Conservation (phyloP, 2,329 filamentous ascomycete species). For the Calonectria pseudoturangicola region DNA sequence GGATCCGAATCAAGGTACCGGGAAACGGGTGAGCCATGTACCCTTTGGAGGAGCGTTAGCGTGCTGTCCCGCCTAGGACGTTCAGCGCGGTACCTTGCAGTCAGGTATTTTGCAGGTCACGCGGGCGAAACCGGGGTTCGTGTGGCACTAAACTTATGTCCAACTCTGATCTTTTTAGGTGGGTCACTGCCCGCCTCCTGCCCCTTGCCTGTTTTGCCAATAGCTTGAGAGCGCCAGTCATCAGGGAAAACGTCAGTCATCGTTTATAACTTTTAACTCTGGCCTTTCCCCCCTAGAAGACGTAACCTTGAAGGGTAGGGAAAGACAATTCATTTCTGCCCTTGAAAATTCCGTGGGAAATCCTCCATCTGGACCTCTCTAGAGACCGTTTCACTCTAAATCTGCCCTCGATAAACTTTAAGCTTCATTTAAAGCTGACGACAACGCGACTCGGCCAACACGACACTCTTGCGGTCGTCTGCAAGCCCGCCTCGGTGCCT, state of each 20-base stretch:
- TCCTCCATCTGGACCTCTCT: background rate
- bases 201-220: conserved; percentile 14
- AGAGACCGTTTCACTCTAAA: background rate
- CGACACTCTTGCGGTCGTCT: conserved; percentile 16
- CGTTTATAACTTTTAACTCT: conserved; percentile 3
- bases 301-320: background rate
- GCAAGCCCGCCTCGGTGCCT: background rate
- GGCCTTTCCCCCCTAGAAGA: background rate
- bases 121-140: conserved; percentile 53
- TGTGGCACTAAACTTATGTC: conserved; percentile 38
- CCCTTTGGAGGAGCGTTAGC: background rate
- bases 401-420: conserved; percentile 1
- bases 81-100: background rate
- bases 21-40: conserved; percentile 1
- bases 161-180: conserved; percentile 45
- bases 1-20: conserved; percentile 17
- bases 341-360: background rate
- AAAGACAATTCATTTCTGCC: background rate
- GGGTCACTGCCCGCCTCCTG: conserved; percentile 44
- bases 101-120: conserved; percentile 38
- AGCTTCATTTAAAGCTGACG: background rate
- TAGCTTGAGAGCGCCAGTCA: conserved; percentile 18
- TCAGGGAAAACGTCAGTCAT: conserved; percentile 30
- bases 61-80: background rate
- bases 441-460: conserved; percentile 33